phyloP scores from a whole-genome alignment of 2,329 filamentous ascomycete species.

The Aureobasidium pullulans region DNA sequence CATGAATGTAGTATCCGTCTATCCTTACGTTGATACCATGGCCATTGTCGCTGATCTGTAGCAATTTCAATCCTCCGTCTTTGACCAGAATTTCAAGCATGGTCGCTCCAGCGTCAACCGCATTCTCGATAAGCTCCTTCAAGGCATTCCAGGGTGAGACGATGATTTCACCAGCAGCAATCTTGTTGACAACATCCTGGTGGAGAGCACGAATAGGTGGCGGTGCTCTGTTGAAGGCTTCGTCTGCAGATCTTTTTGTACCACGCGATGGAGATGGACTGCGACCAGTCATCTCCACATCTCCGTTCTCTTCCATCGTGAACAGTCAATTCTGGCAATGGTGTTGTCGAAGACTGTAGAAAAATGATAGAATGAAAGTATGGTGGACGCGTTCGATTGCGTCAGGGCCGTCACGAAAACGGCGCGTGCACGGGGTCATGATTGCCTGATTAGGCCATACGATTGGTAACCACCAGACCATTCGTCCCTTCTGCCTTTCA shows the following conservation, averaged over 20 bases:
- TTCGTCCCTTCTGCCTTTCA: neutral
- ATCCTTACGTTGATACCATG: constrained; percentile 78
- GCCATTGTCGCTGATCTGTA: constrained; percentile 97
- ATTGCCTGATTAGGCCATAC: neutral
- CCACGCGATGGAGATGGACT: constrained; percentile 23
- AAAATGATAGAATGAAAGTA: neutral
- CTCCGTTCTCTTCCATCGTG: neutral
- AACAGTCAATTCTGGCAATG: neutral
- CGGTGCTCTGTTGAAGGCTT: constrained; percentile 18
- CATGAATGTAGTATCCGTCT: neutral
- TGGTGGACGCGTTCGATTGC: neutral
- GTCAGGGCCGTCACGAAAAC: constrained; percentile 6
- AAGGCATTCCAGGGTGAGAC: constrained; percentile 92
- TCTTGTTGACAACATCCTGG: constrained; percentile 94
- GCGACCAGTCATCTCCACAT: neutral
- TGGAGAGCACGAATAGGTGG: constrained; percentile 64
- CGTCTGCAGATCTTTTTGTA: constrained; percentile 26
- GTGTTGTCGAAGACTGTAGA: neutral
- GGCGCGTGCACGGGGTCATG: constrained; percentile 3
- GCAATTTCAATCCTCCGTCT: constrained; percentile 85
- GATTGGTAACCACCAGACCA: neutral
- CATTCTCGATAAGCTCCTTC: constrained; percentile 95
- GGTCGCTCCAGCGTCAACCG: constrained; percentile 94
- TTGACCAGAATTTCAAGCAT: constrained; percentile 85
- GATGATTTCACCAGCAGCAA: constrained; percentile 96